phyloP scores from a whole-genome alignment of 345 rosid species.

The thale cress (Arabidopsis thaliana) region TAIR10.1 NC_003070.9:8349501-8350000 shows the following conservation, averaged over 20 bases:
- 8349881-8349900: constrained; percentile 20
- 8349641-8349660: constrained; percentile 42
- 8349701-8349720: constrained; percentile 10
- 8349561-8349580: constrained; percentile 21
- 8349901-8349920: constrained; percentile 39
- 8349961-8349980: constrained; percentile 30
- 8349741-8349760: constrained; percentile 47
- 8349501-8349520: constrained; percentile 28
- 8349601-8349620: constrained; percentile 44
- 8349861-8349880: constrained; percentile 28
- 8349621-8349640: constrained; percentile 33
- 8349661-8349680: constrained; percentile 34
- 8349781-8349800: constrained; percentile 45
- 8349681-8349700: constrained; percentile 36
- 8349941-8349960: constrained; percentile 28
- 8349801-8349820: no score
- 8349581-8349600: constrained; percentile 33
- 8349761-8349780: constrained; percentile 51
- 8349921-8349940: no score
- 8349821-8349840: no score
- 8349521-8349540: constrained; percentile 36
- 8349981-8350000: constrained; percentile 20
- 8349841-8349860: not conserved
- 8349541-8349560: constrained; percentile 21
- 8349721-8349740: constrained; percentile 28